Evolutionary conservation across 164 flowering plant genomes (phyloP).

Genomic region (Kalanchoe fedtschenkoi): DNA sequence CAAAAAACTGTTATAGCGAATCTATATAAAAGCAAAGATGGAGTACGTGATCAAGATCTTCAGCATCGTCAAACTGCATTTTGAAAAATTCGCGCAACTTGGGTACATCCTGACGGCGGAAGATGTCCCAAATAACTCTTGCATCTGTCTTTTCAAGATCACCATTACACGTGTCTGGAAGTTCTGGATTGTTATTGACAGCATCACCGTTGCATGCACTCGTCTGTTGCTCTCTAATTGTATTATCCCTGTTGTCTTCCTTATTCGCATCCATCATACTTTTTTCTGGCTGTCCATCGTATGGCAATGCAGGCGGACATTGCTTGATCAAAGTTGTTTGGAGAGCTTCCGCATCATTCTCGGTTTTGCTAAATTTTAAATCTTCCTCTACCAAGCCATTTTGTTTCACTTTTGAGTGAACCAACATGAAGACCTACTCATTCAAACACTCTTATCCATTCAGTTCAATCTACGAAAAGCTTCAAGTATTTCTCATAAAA

Average conservation of each 20-base stretch:
- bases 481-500: not conserved
- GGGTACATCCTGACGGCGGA: constrained; percentile 73
- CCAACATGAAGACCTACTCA: constrained; percentile 68
- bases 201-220: constrained; percentile 18
- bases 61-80: constrained; percentile 39
- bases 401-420: constrained; percentile 13
- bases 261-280: constrained; percentile 17
- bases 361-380: constrained; percentile 20
- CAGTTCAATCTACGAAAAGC: not conserved
- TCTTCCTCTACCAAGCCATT: not conserved
- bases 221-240: constrained; percentile 25
- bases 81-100: constrained; percentile 56
- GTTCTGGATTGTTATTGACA: constrained; percentile 14
- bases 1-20: not conserved
- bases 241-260: constrained; percentile 21
- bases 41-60: constrained; percentile 14
- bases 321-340: constrained; percentile 17
- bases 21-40: constrained; percentile 30
- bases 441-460: not conserved
- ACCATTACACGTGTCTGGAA: constrained; percentile 12
- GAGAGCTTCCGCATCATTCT: constrained; percentile 18
- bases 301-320: constrained; percentile 25
- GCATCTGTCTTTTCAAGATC: constrained; percentile 20
- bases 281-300: constrained; percentile 15
- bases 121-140: constrained; percentile 81